Base-by-base conservation (phyloP, 768 basidiomycete genomes). In the Mycena polygramma region DNA sequence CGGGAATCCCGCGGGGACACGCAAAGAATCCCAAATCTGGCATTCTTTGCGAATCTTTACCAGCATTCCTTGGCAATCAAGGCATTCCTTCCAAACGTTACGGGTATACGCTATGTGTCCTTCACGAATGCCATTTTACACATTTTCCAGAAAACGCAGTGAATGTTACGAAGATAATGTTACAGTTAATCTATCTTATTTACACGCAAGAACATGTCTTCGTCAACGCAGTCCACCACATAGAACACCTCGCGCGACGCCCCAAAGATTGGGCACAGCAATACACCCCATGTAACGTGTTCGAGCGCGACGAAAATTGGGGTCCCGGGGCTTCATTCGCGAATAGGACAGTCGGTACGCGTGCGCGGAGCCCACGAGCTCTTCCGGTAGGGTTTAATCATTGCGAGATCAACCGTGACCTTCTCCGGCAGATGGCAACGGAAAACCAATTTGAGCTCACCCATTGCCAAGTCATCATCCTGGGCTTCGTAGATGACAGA, bases 401-500 rank as follows among this genome's bases (percentile, higher is more conserved):
- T 8, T 3, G 60, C 68, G 24, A 69, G 22, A n/a, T 69, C 68
- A 26, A 69, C 14, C 6, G 53, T 57, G 20, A 24, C 39, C 17
- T 52, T 52, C 36, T n/a, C 24, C 5, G 68, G 68, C 0, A 69
- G 68, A 41, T 57, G 49, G 37, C 61, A 63, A 11, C 62, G 60
- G 20, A 69, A 69, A 5, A 69, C 37, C 7, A 69, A 24, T 19
- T 57, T 37, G 22, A 69, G 68, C 24, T 52, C 54, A 4, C 61
- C 68, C 61, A 69, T 57, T 5, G 68, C 68, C 22, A 51, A 17
- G 11, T 45, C 26, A 20, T 69, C 62, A n/a, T 26, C 57, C 5
- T 63, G 17, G 22, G 61, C 45, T 15, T 48, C 48, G 58, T 65
- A 70, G n/a, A 65, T 70, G 22, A 70, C n/a, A 1, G 63, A 70